Percentiles rank a stretch among this genome's conserved stretches.
Conservation (phyloP, 2,329 filamentous ascomycete genomes). For the Xylariales sp. region DNA sequence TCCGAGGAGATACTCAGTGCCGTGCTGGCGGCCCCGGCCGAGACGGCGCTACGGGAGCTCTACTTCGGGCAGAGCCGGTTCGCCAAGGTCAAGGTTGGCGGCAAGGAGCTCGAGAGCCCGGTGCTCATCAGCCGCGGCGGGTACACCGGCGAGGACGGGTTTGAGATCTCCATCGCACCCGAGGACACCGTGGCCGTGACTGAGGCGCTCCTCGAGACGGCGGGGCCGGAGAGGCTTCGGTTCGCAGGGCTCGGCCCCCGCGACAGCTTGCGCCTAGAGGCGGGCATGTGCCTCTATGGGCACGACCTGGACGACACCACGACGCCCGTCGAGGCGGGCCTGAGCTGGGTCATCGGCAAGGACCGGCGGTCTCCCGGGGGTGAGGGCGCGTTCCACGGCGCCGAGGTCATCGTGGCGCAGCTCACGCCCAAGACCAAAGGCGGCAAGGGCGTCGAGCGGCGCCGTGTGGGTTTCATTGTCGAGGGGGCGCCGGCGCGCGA, state of each 20-base stretch:
- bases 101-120: conserved; percentile 40
- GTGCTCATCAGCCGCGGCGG: conserved; percentile 82
- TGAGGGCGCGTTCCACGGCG: conserved; percentile 76
- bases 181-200: conserved; percentile 62
- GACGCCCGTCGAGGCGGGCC: conserved; percentile 53
- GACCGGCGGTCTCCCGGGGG: conserved; percentile 51
- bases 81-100: conserved; percentile 59
- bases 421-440: conserved; percentile 70
- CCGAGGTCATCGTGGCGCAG: conserved; percentile 71
- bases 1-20: conserved; percentile 64
- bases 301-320: conserved; percentile 85
- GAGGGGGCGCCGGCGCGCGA: conserved; percentile 87
- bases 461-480: conserved; percentile 77
- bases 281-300: conserved; percentile 99
- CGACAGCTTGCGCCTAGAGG: conserved; percentile 89
- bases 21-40: conserved; percentile 50
- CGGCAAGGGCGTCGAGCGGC: conserved; percentile 62
- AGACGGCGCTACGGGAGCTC: conserved; percentile 57
- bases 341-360: conserved; percentile 79
- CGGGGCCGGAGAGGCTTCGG: conserved; percentile 59
- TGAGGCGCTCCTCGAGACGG: conserved; percentile 62
- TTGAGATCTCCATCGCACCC: conserved; percentile 84
- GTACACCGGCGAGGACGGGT: conserved; percentile 97
- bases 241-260: conserved; percentile 86
- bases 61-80: conserved; percentile 77